A percentile compares a stretch with the other conserved stretches of the same genome.
phyloP scores from a whole-genome alignment of 208 protist species.

The Trypanosoma theileri region DNA sequence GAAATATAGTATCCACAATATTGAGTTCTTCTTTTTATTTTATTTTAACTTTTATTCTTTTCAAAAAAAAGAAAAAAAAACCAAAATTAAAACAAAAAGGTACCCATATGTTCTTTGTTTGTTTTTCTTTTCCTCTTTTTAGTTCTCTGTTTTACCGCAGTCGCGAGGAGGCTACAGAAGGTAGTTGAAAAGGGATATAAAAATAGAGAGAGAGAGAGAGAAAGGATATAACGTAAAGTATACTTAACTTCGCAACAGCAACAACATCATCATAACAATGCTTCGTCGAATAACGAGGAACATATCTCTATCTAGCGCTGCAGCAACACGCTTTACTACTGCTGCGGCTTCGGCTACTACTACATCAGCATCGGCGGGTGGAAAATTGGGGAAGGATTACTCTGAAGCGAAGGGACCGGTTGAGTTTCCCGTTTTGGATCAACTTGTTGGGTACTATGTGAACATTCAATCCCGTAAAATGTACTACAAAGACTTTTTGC shows the following conservation, averaged over 20 bases:
- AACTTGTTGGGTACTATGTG: conserved; percentile 92
- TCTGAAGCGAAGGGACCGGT: conserved; percentile 73
- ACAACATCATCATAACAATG: conserved; percentile 9
- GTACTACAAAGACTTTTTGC: conserved; percentile 93
- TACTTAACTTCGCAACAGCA: background rate
- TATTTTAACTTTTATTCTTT: background rate
- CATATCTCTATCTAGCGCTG: conserved; percentile 25
- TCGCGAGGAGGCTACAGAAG: background rate
- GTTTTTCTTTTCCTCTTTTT: background rate
- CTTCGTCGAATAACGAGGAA: conserved; percentile 36
- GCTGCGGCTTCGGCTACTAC: conserved; percentile 35
- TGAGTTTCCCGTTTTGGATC: conserved; percentile 77
- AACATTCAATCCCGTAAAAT: conserved; percentile 93
- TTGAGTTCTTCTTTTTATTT: background rate
- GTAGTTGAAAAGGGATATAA: background rate
- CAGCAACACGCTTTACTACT: conserved; percentile 38
- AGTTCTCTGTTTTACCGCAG: background rate
- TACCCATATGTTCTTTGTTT: background rate
- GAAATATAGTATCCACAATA: background rate
- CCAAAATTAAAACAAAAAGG: too few species aligned
- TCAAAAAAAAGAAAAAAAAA: background rate
- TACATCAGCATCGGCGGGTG: conserved; percentile 31
- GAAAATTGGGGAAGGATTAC: conserved; percentile 69
- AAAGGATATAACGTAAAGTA: background rate
- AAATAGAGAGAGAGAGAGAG: background rate